Conservation (phyloP, 805 yeast species). For the Candida pini region DNA sequence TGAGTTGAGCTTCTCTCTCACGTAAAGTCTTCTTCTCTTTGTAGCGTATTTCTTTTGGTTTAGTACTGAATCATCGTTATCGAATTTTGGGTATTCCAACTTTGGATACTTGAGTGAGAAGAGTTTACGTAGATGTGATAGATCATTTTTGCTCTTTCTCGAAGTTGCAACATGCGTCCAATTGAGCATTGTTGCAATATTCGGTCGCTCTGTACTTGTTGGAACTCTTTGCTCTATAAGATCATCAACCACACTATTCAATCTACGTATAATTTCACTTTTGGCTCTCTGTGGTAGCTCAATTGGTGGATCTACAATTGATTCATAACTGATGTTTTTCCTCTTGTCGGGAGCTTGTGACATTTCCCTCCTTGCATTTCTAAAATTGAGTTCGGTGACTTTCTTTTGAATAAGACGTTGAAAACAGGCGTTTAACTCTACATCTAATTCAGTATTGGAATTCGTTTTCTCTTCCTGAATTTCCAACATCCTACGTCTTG, state of each 20-base stretch:
- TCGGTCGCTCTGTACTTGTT: neutral
- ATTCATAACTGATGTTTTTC: conserved; percentile 7
- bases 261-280: conserved; percentile 8
- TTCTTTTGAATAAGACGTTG: no score
- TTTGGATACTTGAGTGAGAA: conserved; percentile 12
- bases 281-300: conserved; percentile 11
- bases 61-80: conserved; percentile 2
- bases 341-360: no score
- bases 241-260: conserved; percentile 18
- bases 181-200: neutral
- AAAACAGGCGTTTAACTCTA: conserved; percentile 19
- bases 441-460: conserved; percentile 11
- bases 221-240: conserved; percentile 6
- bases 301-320: conserved; percentile 22
- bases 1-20: neutral
- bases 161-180: neutral
- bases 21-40: neutral
- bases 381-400: no score
- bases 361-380: no score
- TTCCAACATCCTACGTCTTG: conserved; percentile 11
- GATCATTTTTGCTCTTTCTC: neutral
- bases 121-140: conserved; percentile 1
- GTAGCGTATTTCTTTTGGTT: neutral
- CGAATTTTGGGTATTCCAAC: conserved; percentile 9
- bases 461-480: conserved; percentile 6